Percentiles rank a stretch among this genome's conserved stretches.
phyloP scores from a whole-genome alignment of 306 rosid species.

The Gynostemma pentaphyllum region DNA sequence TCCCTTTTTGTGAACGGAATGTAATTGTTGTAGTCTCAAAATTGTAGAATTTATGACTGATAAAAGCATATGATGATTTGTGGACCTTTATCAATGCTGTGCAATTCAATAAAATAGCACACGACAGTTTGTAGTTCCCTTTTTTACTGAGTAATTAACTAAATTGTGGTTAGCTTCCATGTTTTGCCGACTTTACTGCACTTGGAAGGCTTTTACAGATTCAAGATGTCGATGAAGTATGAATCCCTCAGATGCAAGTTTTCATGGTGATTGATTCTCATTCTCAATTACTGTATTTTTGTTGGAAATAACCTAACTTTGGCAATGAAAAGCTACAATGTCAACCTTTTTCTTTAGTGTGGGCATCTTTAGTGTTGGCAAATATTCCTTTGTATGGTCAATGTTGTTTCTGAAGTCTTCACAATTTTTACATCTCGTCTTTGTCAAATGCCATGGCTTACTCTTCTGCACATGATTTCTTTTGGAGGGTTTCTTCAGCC shows the following conservation, averaged over 20 bases:
- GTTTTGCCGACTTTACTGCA: conserved; percentile 14
- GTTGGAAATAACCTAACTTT: background rate
- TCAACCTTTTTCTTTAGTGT: too few species aligned
- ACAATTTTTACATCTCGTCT: too few species aligned
- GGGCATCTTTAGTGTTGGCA: conserved; percentile 3
- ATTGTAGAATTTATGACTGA: conserved; percentile 55
- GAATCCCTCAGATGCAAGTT: background rate
- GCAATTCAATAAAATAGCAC: conserved; percentile 64
- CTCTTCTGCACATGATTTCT: background rate
- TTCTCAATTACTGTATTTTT: background rate
- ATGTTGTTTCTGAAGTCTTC: background rate
- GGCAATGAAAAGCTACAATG: background rate
- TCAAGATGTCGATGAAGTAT: too few species aligned
- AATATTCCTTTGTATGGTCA: background rate
- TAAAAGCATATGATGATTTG: conserved; percentile 53
- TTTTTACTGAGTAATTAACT: conserved; percentile 19
- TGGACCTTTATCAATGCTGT: conserved; percentile 58
- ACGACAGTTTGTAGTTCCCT: conserved; percentile 30
- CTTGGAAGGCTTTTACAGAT: too few species aligned
- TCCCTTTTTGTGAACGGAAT: conserved; percentile 22
- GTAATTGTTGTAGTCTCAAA: conserved; percentile 69
- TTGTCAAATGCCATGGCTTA: too few species aligned
- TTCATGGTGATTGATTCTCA: background rate
- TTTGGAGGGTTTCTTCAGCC: background rate
- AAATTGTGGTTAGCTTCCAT: conserved; percentile 21